Percentiles rank a stretch among this genome's conserved stretches.
phyloP scores from a whole-genome alignment of 176 grass and related monocot genomes.

The Miscanthus lutarioriparius region DNA sequence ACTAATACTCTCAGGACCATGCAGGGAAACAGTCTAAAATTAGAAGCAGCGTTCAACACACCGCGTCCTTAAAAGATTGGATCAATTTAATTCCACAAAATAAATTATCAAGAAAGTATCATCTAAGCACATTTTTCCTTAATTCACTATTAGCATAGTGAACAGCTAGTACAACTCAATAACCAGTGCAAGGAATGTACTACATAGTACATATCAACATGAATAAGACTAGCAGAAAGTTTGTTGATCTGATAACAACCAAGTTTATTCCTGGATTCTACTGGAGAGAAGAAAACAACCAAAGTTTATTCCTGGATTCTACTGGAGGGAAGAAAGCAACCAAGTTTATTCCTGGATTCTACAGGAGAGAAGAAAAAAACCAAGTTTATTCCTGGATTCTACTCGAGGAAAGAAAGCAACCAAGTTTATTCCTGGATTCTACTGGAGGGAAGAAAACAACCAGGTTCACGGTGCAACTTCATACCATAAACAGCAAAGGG shows the following conservation, averaged over 20 bases:
- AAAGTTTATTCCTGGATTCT: not conserved
- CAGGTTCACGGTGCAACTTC: not conserved
- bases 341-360: not conserved
- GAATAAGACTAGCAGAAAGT: not conserved
- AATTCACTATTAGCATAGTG: not conserved
- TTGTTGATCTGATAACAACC: not conserved
- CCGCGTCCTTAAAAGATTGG: not conserved
- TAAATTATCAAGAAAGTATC: not conserved
- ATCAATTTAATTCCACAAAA: conserved; percentile 5
- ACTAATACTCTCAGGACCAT: not conserved
- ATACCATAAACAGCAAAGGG: not conserved
- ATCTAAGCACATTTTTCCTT: not conserved
- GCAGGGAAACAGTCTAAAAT: not conserved
- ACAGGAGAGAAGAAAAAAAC: not conserved
- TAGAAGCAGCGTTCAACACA: not conserved
- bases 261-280: not conserved
- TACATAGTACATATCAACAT: not conserved
- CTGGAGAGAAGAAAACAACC: not conserved
- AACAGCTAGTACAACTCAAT: not conserved
- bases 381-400: not conserved
- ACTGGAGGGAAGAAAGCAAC: conserved; percentile 1
- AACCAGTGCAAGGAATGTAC: not conserved
- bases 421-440: not conserved
- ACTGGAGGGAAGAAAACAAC: not conserved
- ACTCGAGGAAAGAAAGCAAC: not conserved